A percentile compares a stretch with the other conserved stretches of the same genome.
phyloP scores from a whole-genome alignment of 208 protist genomes.

The Leishmania guyanensis region DNA sequence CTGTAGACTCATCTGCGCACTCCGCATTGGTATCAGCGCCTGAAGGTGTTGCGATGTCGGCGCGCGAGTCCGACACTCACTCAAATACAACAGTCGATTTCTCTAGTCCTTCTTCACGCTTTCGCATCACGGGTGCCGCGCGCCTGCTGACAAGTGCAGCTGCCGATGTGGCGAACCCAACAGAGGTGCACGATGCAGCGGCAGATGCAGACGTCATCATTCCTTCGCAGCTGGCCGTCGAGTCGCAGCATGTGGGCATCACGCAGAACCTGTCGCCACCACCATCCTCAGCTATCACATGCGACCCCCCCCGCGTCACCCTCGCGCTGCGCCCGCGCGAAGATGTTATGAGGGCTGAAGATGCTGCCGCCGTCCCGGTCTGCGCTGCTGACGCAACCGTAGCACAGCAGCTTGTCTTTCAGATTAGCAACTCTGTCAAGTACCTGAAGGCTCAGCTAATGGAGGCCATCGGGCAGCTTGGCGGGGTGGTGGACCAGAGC shows the following conservation, averaged over 20 bases:
- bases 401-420: constrained; percentile 35
- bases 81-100: neutral
- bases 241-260: constrained; percentile 34
- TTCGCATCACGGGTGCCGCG: neutral
- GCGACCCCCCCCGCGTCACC: neutral
- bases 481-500: constrained; percentile 47
- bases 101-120: neutral
- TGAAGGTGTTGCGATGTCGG: neutral
- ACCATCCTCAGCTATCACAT: neutral
- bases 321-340: neutral
- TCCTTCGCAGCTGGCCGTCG: neutral
- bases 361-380: neutral
- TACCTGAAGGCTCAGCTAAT: constrained; percentile 42
- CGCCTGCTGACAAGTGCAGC: neutral
- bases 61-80: neutral
- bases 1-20: too few relatives aligned
- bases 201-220: neutral
- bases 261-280: constrained; percentile 9
- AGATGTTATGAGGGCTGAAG: neutral
- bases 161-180: neutral
- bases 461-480: constrained; percentile 44
- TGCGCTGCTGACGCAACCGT: neutral
- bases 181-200: neutral
- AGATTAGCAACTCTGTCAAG: constrained; percentile 67
- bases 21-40: neutral